Conservation (phyloP, 768 basidiomycete genomes). For the Amanita pseudoporphyria region DNA sequence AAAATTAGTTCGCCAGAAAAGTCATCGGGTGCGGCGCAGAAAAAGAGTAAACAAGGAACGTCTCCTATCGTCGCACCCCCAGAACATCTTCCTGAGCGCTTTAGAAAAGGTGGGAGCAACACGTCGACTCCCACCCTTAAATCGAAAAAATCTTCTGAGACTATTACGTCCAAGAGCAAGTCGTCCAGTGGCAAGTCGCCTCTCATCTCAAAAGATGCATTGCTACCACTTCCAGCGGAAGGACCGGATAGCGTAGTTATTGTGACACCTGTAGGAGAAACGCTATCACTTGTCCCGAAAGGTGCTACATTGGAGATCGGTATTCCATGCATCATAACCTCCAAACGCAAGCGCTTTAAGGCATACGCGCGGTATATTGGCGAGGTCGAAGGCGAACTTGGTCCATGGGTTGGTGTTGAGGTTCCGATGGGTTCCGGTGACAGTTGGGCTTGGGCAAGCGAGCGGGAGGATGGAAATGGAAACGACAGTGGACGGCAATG, state of each 20-base stretch:
- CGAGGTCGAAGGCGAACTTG: slow-evolving; percentile 70
- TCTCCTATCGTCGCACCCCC: background rate
- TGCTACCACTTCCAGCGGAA: background rate
- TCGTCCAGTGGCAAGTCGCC: slow-evolving; percentile 14
- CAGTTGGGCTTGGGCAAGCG: slow-evolving; percentile 30
- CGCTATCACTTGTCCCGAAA: slow-evolving; percentile 20
- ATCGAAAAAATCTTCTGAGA: slow-evolving; percentile 35
- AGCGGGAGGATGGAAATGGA: slow-evolving; percentile 29
- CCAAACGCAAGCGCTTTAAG: slow-evolving; percentile 74
- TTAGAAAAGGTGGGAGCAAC: slow-evolving; percentile 37
- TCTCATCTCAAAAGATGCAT: slow-evolving; percentile 15
- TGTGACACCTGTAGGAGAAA: background rate
- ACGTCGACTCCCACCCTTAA: slow-evolving; percentile 32
- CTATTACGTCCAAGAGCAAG: slow-evolving; percentile 26
- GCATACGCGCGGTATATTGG: slow-evolving; percentile 86
- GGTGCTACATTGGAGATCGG: slow-evolving; percentile 79
- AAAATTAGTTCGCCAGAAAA: background rate
- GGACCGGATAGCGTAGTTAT: background rate
- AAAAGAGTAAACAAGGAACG: slow-evolving; percentile 1
- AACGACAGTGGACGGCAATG: slow-evolving; percentile 39
- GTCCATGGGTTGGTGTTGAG: slow-evolving; percentile 89
- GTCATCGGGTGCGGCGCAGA: background rate
- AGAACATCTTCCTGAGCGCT: slow-evolving; percentile 17
- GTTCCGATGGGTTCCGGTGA: slow-evolving; percentile 54
- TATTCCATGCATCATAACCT: slow-evolving; percentile 84